phyloP scores from a whole-genome alignment of 2,329 filamentous ascomycete genomes.

The Diaporthe aspalathi region DNA sequence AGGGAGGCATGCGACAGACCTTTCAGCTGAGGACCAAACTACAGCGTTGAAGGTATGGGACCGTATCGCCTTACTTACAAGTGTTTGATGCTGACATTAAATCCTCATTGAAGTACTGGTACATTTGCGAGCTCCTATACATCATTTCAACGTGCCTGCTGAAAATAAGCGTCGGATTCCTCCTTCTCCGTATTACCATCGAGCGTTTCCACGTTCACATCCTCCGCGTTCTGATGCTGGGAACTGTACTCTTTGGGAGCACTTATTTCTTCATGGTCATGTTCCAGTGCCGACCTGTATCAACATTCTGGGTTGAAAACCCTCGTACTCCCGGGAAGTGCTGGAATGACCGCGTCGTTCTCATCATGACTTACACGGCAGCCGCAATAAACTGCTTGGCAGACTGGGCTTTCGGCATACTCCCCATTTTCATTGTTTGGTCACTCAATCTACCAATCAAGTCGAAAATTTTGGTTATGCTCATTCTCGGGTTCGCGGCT shows the following conservation, averaged over 20 bases:
- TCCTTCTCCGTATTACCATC: conserved; percentile 13
- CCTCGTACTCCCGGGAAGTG: conserved; percentile 8
- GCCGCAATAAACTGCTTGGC: conserved; percentile 22
- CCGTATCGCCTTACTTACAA: background rate
- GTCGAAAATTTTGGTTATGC: conserved; percentile 6
- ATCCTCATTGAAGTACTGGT: background rate
- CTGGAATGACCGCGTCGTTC: conserved; percentile 13
- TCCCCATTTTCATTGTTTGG: conserved; percentile 30
- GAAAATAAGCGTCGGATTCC: conserved; percentile 14
- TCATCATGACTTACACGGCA: conserved; percentile 18
- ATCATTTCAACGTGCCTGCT: conserved; percentile 10
- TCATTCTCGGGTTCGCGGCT: conserved; percentile 12
- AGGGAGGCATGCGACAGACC: background rate
- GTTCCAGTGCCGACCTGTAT: conserved; percentile 1
- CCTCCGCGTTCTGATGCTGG: conserved; percentile 1
- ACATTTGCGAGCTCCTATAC: conserved; percentile 22
- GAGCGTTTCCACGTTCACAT: background rate
- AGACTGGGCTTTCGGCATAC: conserved; percentile 22
- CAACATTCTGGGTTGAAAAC: conserved; percentile 2
- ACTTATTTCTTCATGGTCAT: conserved; percentile 13
- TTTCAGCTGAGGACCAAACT: background rate
- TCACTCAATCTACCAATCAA: conserved; percentile 9
- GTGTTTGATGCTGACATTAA: background rate
- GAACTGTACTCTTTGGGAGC: background rate
- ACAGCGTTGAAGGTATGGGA: conserved; percentile 6